Percentiles rank a stretch among this genome's conserved stretches.
phyloP scores from a whole-genome alignment of 1,284 basidiomycete species.

The Blastosporella zonata region DNA sequence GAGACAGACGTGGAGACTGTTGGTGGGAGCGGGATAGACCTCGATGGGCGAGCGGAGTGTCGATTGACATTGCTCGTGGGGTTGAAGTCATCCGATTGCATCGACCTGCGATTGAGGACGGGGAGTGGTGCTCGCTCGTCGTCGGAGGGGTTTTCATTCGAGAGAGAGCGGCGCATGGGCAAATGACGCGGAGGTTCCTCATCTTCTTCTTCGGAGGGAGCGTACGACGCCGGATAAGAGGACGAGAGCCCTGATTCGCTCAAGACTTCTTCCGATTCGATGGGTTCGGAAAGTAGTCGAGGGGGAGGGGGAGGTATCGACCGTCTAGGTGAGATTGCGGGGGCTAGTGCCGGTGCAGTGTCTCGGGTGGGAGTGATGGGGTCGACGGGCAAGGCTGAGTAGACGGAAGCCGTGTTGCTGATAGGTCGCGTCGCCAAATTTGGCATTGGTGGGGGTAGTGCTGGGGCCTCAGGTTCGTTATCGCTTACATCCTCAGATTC shows the following conservation, averaged over 20 bases:
- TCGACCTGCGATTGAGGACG: conserved; percentile 22
- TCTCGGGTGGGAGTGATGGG: conserved; percentile 1
- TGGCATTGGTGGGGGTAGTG: conserved; percentile 12
- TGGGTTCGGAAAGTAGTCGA: conserved; percentile 14
- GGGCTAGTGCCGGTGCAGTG: not conserved
- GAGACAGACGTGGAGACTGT: conserved; percentile 18
- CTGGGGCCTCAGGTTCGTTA: conserved; percentile 5
- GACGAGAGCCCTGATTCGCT: conserved; percentile 26
- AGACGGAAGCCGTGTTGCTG: conserved; percentile 8
- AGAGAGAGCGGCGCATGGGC: conserved; percentile 9
- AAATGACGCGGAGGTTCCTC: conserved; percentile 24
- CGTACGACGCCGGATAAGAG: conserved; percentile 5
- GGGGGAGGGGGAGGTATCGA: conserved; percentile 19
- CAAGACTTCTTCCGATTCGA: conserved; percentile 19
- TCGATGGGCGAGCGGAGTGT: conserved; percentile 20
- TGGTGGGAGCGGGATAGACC: conserved; percentile 20
- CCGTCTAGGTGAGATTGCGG: conserved; percentile 7
- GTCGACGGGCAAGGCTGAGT: conserved; percentile 9
- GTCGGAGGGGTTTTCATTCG: conserved; percentile 11
- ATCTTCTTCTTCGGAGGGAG: conserved; percentile 14
- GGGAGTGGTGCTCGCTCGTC: conserved; percentile 22
- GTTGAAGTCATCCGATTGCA: conserved; percentile 9
- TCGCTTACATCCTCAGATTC: conserved; percentile 8
- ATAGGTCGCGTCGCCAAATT: conserved; percentile 13
- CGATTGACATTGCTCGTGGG: conserved; percentile 1